Evolutionary conservation across 495 filamentous ascomycete genomes (phyloP), one percentile per base, ranked within the genome.

Genomic region (Hapsidospora chrysogenum): DNA sequence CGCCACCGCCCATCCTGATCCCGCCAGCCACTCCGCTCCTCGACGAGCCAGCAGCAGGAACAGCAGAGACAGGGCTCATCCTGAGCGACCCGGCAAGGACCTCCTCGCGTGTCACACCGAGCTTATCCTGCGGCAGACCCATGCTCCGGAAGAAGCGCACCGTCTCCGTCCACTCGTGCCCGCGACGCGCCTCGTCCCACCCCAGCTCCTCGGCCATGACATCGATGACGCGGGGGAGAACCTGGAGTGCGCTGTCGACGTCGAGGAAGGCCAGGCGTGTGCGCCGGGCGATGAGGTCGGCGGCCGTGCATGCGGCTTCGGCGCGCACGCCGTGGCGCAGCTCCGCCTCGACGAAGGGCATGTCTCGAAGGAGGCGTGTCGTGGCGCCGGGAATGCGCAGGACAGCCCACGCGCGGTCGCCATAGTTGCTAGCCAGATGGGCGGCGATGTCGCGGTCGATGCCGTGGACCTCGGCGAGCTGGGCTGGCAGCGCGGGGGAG

Each of bases 401-500:
- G 15, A 85, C 80, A 23, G 74, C 72, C 80, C 80, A 84, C 18
- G 79, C 78, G 17, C 79, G 75, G 51, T 84, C 80, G 43, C 79
- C 79, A 46, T 84, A 85, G 3, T 79, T 71, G 22, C 59, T 49
- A 1, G 68, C 67, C 9, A 85, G 66, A 48, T 85, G 76, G 47
- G 73, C 63, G 4, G 79, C 79, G 20, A 84, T 76, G 33, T 79
- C 75, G 19, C 71, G 81, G 50, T 85, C 79, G 35, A 85, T 52
- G 33, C 78, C 78, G 41, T 73, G 83, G 52, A 79, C 75, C 44
- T 84, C 78, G 48, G 83, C 80, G 8, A 85, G 65, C 53, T 80
- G 79, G 65, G 84, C 83, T 56, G 83, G 83, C 11, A 85, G 69
- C 11, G 78, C 83, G 49, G 81, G 80, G 41, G 68, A 74, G 56